Percentiles rank a stretch among this genome's conserved stretches.
Evolutionary conservation across 1,139 yeast species (phyloP).

Genomic region (Suhomyces guaymorum): DNA sequence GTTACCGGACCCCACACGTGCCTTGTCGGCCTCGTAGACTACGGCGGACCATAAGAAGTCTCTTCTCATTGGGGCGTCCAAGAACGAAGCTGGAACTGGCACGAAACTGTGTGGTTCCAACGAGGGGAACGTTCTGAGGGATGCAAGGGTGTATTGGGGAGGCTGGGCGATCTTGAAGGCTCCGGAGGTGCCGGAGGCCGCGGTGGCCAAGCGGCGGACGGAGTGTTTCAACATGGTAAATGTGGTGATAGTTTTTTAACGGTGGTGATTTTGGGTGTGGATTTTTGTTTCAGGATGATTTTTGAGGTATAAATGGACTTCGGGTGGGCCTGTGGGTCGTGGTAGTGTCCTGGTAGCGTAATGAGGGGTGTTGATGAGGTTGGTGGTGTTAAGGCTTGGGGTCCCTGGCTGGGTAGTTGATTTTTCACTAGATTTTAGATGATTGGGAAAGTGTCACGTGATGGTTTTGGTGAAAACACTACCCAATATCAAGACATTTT

Average conservation of each 20-base stretch:
- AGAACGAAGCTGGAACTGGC: constrained; percentile 69
- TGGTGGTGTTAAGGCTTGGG: no score
- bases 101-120: constrained; percentile 77
- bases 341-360: no score
- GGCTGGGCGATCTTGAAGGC: constrained; percentile 45
- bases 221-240: constrained; percentile 31
- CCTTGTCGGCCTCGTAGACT: constrained; percentile 84
- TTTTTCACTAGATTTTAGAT: no score
- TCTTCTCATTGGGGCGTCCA: constrained; percentile 78
- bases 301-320: neutral
- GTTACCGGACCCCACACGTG: constrained; percentile 85
- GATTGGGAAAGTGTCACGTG: no score
- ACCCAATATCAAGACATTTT: no score
- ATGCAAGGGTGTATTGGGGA: constrained; percentile 76
- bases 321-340: no score
- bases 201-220: constrained; percentile 37
- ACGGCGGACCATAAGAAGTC: constrained; percentile 95
- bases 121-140: constrained; percentile 83
- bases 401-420: no score
- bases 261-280: neutral
- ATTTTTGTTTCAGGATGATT: neutral
- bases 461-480: no score
- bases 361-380: no score
- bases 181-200: constrained; percentile 20
- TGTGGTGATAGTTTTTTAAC: no score